phyloP scores from a whole-genome alignment of 352 stramenopile species.

The Phytopythium delawarense region DNA sequence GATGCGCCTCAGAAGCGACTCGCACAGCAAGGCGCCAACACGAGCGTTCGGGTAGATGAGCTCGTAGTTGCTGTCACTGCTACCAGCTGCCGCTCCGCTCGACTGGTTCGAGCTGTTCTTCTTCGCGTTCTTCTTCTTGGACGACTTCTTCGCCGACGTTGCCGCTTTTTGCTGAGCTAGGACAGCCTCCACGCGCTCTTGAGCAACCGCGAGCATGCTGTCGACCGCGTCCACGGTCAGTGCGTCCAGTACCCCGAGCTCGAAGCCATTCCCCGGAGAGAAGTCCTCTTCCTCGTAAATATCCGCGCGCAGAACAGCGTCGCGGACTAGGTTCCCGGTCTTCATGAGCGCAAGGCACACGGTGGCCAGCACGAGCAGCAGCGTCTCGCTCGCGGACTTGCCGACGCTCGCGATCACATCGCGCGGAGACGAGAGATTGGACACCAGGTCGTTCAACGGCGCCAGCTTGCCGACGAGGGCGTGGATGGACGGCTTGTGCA shows the following conservation, averaged over 20 bases:
- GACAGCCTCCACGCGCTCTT: conserved; percentile 41
- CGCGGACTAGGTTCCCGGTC: conserved; percentile 72
- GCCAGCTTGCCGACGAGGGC: conserved; percentile 60
- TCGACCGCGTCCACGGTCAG: conserved; percentile 35
- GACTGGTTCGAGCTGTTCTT: conserved; percentile 14
- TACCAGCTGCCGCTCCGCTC: background rate
- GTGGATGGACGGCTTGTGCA: conserved; percentile 70
- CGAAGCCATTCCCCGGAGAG: conserved; percentile 60
- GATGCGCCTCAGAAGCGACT: conserved; percentile 59
- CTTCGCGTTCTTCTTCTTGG: conserved; percentile 68
- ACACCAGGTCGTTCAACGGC: conserved; percentile 22
- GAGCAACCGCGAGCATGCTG: conserved; percentile 34
- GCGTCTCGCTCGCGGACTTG: conserved; percentile 36
- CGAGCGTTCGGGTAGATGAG: conserved; percentile 45
- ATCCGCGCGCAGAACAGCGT: conserved; percentile 87
- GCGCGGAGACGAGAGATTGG: conserved; percentile 17
- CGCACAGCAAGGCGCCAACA: conserved; percentile 47
- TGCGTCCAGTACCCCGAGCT: conserved; percentile 42
- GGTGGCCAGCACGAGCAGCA: conserved; percentile 72
- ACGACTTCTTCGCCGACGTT: conserved; percentile 40
- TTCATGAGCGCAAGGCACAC: conserved; percentile 68
- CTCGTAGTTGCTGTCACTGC: conserved; percentile 22
- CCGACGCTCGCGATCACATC: conserved; percentile 29
- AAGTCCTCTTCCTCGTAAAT: conserved; percentile 98
- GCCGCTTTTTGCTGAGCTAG: conserved; percentile 35